Evolutionary conservation across 129 eudicot genomes (phyloP).

Genomic region (Artemisia tridentata): DNA sequence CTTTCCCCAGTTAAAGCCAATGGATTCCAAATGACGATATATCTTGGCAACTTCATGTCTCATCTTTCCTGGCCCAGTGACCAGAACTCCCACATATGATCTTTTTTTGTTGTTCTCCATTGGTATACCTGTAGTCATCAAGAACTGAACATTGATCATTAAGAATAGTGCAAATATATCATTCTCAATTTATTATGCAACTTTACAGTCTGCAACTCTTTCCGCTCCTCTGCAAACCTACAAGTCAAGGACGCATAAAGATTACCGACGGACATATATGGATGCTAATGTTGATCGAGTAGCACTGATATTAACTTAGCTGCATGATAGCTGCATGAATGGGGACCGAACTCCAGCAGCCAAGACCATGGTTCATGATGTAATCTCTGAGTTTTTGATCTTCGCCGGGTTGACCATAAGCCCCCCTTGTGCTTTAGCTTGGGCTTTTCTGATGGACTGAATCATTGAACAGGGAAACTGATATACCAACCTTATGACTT

Average conservation of each 20-base stretch:
- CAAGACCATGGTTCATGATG: constrained; percentile 62
- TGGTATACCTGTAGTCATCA: not conserved
- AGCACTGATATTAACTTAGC: constrained; percentile 35
- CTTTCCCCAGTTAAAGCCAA: no score
- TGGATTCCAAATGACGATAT: not conserved
- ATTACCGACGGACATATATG: not conserved
- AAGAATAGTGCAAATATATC: no score
- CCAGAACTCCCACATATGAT: constrained; percentile 46
- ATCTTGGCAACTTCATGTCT: constrained; percentile 52
- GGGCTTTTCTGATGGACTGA: constrained; percentile 40
- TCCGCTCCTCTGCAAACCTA: constrained; percentile 80
- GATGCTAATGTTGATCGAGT: not conserved
- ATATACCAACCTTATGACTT: not conserved
- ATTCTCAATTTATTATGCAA: no score
- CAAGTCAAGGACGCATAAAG: not conserved
- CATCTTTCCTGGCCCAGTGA: constrained; percentile 47
- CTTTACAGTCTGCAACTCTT: constrained; percentile 93
- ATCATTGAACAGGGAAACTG: constrained; percentile 22
- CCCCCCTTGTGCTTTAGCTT: constrained; percentile 69
- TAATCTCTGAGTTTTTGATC: constrained; percentile 67
- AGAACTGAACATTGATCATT: no score
- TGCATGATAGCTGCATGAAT: constrained; percentile 60
- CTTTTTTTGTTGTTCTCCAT: constrained; percentile 20
- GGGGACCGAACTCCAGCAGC: constrained; percentile 78
- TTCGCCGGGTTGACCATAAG: constrained; percentile 83